phyloP scores from a whole-genome alignment of 768 basidiomycete genomes.

The Boletus barrowsii region DNA sequence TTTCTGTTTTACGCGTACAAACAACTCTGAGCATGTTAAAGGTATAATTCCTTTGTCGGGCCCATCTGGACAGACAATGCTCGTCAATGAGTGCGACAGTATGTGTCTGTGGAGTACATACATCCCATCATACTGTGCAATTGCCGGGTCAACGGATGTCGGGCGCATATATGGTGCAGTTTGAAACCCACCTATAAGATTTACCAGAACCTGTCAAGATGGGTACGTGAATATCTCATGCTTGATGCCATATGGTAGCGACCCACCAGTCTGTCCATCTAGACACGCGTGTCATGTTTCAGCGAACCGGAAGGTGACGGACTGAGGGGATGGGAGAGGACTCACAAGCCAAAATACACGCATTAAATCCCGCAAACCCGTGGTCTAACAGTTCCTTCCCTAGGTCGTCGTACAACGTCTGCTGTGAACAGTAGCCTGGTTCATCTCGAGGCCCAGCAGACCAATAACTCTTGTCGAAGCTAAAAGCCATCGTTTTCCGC shows the following conservation, averaged over 20 bases:
- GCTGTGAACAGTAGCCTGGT: slow-evolving; percentile 87
- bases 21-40: slow-evolving; percentile 90
- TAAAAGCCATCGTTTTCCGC: slow-evolving; percentile 85
- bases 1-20: slow-evolving; percentile 73
- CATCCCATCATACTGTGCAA: slow-evolving; percentile 88
- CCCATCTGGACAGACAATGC: slow-evolving; percentile 57
- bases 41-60: slow-evolving; percentile 97
- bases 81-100: slow-evolving; percentile 3
- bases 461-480: slow-evolving; percentile 98
- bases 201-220: slow-evolving; percentile 72
- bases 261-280: slow-evolving; percentile 86
- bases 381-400: slow-evolving; percentile 94
- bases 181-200: slow-evolving; percentile 73
- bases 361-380: slow-evolving; percentile 94
- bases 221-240: slow-evolving; percentile 3
- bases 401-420: slow-evolving; percentile 91
- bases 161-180: background rate
- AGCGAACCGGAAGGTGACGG: background rate
- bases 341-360: slow-evolving; percentile 98
- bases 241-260: background rate
- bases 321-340: slow-evolving; percentile 23
- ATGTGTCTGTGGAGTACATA: slow-evolving; percentile 41
- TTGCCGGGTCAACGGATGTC: slow-evolving; percentile 7
- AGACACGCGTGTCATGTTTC: background rate
- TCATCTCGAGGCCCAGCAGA: slow-evolving; percentile 90